phyloP scores from a whole-genome alignment of 2,329 filamentous ascomycete species.

The Hortaea werneckii region DNA sequence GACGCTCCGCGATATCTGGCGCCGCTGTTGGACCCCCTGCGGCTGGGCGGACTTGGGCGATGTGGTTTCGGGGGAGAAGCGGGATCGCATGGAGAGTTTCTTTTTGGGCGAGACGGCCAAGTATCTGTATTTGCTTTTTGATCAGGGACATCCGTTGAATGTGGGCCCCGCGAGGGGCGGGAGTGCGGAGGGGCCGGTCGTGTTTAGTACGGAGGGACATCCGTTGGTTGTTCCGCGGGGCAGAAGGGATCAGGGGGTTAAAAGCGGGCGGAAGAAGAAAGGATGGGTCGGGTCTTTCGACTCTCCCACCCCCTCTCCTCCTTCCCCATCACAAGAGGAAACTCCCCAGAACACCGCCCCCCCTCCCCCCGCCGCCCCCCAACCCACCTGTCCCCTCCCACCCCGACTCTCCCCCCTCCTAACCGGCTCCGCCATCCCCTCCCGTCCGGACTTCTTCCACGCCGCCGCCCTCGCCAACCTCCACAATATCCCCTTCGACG shows the following conservation, averaged over 20 bases:
- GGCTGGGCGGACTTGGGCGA: conserved; percentile 77
- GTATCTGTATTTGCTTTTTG: conserved; percentile 87
- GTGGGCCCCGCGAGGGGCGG: conserved; percentile 36
- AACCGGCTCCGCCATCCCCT: conserved; percentile 68
- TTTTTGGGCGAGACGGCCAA: conserved; percentile 94
- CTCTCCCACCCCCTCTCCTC: too few species aligned
- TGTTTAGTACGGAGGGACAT: conserved; percentile 94
- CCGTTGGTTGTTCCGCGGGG: conserved; percentile 59
- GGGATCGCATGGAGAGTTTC: conserved; percentile 97
- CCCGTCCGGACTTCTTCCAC: conserved; percentile 74
- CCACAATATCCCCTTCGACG: conserved; percentile 36
- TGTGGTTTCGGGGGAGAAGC: conserved; percentile 61
- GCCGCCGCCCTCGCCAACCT: conserved; percentile 76
- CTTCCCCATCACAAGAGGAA: too few species aligned
- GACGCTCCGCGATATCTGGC: conserved; percentile 77
- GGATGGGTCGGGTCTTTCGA: too few species aligned
- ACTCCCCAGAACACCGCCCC: background rate
- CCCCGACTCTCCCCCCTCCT: conserved; percentile 48
- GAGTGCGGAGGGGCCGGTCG: conserved; percentile 61
- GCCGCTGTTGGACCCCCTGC: conserved; percentile 80
- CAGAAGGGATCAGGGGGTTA: too few species aligned
- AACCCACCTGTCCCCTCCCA: conserved; percentile 57
- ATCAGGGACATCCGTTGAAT: conserved; percentile 77
- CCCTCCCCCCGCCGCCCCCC: conserved; percentile 24
- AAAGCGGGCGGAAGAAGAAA: too few species aligned